Evolutionary conservation across 2,329 filamentous ascomycete genomes (phyloP), one percentile per base, ranked within the genome.

Genomic region (Chaetomiaceae sp.): DNA sequence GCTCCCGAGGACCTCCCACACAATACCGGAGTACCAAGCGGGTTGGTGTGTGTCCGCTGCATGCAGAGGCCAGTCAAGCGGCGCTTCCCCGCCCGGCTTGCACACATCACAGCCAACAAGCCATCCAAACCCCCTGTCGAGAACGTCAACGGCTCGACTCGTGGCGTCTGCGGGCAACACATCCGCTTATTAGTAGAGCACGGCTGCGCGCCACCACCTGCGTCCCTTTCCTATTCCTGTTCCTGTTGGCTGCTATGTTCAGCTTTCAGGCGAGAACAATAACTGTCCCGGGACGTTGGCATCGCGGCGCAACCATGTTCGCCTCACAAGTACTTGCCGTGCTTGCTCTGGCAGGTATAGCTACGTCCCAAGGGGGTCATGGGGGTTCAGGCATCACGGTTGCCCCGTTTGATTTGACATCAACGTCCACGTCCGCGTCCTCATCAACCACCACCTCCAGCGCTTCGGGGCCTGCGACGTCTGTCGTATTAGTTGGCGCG

Each of bases 401-500:
- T 6, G 5, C 17, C 12, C 40, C 22, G 11, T 30, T n/a, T 15
- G 9, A 30, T 12, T 12, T 29, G 22, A 22, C 19, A 24, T 12
- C 39, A 18, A 46, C 41, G 15, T 2, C 41, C 18, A 20, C 47
- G 6, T 22, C 8, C 10, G n/a, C 45, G 10, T 14, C 34, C 15
- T n/a, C 12, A 5, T 29, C 37, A n/a, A n/a, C 33, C 10, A 27
- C 49, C 12, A 34, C 49, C 3, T 47, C 51, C 11, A 27, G 14
- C 12, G 19, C 42, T 12, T 20, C 48, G 3, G 32, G 48, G 10
- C 38, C 47, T 6, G 41, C 34, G 24, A 57, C 50, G 17, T 34
- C 50, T 15, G 24, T 39, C 17, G 51, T 58, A 10, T 36, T 42
- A 3, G 57, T 58, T 17, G 57, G 56, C 30, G 47, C 47, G 11